Percentiles rank a stretch among this genome's conserved stretches.
Conservation (phyloP, 2,329 filamentous ascomycete genomes). For the Pseudogymnoascus sp. region DNA sequence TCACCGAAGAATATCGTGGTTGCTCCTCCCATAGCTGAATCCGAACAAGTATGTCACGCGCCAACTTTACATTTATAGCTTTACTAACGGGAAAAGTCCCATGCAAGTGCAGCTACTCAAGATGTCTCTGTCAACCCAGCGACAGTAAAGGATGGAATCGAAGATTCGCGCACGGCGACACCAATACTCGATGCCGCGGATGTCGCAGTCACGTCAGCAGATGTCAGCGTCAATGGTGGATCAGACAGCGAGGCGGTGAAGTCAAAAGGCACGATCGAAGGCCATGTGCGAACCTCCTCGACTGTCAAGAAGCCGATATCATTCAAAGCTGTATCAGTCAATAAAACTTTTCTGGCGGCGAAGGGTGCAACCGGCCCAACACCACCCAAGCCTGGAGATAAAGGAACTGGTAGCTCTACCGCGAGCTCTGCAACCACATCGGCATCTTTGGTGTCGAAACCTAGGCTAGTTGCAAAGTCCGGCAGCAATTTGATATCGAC, state of each 20-base stretch:
- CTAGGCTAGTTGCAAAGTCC: conserved; percentile 69
- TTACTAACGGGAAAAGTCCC: background rate
- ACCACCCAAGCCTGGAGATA: conserved; percentile 45
- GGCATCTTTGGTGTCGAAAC: conserved; percentile 49
- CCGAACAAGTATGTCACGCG: conserved; percentile 12
- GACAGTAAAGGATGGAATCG: conserved; percentile 41
- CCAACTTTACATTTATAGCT: conserved; percentile 6
- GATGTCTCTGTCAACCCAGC: conserved; percentile 35
- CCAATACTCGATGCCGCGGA: conserved; percentile 50
- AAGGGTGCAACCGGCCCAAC: conserved; percentile 47
- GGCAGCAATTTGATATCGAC: conserved; percentile 51
- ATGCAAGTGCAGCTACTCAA: conserved; percentile 32
- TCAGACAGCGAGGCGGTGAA: conserved; percentile 71
- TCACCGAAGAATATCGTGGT: conserved; percentile 41
- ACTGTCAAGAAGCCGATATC: conserved; percentile 65
- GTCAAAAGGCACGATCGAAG: conserved; percentile 47
- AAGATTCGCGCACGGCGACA: conserved; percentile 43
- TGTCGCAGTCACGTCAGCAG: conserved; percentile 53
- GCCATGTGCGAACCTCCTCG: conserved; percentile 51
- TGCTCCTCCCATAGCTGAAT: conserved; percentile 13
- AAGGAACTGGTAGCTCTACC: conserved; percentile 34
- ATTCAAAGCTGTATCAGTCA: conserved; percentile 81
- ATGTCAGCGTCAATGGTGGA: conserved; percentile 64
- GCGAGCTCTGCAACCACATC: conserved; percentile 40
- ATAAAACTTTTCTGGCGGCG: conserved; percentile 73